Evolutionary conservation across 1,139 yeast species (phyloP).

Genomic region (Petasospora rhodanensis): DNA sequence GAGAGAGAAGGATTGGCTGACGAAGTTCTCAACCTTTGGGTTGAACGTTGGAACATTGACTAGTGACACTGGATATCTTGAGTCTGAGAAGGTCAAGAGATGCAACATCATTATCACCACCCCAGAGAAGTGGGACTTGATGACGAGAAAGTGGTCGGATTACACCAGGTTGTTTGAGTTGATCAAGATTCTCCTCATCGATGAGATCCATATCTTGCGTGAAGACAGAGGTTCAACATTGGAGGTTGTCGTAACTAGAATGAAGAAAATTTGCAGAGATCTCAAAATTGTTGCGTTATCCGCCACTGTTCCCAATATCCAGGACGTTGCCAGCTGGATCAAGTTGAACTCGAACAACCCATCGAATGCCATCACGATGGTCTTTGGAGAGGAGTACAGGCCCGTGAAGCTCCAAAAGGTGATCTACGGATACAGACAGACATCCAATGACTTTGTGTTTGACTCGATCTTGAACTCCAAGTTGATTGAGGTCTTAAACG

Average conservation of each 20-base stretch:
- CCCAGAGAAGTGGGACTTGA: conserved; percentile 55
- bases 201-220: conserved; percentile 47
- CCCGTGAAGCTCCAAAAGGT: conserved; percentile 38
- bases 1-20: conserved; percentile 40
- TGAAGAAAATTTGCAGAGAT: conserved; percentile 37
- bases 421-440: conserved; percentile 40
- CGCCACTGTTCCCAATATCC: conserved; percentile 50
- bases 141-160: conserved; percentile 47
- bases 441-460: conserved; percentile 39
- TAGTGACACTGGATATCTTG: conserved; percentile 41
- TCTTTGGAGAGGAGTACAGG: conserved; percentile 43
- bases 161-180: conserved; percentile 35
- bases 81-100: conserved; percentile 37
- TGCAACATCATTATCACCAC: conserved; percentile 48
- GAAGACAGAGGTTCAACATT: conserved; percentile 47
- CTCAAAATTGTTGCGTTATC: conserved; percentile 49
- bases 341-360: conserved; percentile 21
- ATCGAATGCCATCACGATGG: conserved; percentile 30
- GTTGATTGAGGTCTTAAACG: conserved; percentile 33
- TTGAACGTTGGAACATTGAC: conserved; percentile 44
- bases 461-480: conserved; percentile 39
- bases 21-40: conserved; percentile 33
- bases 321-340: conserved; percentile 47
- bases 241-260: conserved; percentile 49
- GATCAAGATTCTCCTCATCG: conserved; percentile 40